phyloP scores from a whole-genome alignment of 2,329 filamentous ascomycete species.

The Colletotrichum tropicicola region DNA sequence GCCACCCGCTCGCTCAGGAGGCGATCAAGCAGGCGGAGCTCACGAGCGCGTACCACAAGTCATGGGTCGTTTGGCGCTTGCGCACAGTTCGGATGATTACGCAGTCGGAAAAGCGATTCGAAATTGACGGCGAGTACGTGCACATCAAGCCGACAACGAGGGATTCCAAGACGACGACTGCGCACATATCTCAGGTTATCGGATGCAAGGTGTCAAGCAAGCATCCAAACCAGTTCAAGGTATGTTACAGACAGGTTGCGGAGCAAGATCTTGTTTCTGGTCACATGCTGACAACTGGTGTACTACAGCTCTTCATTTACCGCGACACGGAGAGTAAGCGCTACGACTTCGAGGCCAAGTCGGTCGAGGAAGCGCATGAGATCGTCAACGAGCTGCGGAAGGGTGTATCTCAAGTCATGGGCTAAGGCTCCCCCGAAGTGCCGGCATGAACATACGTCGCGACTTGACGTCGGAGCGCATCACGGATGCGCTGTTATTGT shows the following conservation, averaged over 20 bases:
- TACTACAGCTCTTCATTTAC: conserved; percentile 71
- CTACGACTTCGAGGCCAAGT: conserved; percentile 86
- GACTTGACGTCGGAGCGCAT: background rate
- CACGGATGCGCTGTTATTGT: background rate
- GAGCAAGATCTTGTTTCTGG: background rate
- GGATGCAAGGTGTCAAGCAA: conserved; percentile 84
- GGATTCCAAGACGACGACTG: conserved; percentile 78
- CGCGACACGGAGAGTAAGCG: conserved; percentile 80
- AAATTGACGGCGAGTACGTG: conserved; percentile 87
- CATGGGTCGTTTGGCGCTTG: conserved; percentile 83
- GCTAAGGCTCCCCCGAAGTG: conserved; percentile 7
- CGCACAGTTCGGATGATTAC: conserved; percentile 84
- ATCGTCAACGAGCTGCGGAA: conserved; percentile 83
- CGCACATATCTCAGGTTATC: conserved; percentile 84
- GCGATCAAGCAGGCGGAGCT: conserved; percentile 67
- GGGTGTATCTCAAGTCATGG: conserved; percentile 57
- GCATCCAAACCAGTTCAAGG: conserved; percentile 83
- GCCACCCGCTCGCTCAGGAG: conserved; percentile 74
- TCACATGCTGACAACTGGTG: conserved; percentile 1
- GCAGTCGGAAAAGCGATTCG: conserved; percentile 78
- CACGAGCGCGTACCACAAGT: conserved; percentile 70
- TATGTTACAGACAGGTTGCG: conserved; percentile 47
- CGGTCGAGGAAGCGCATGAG: conserved; percentile 76
- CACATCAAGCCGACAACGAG: conserved; percentile 81
- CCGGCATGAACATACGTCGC: background rate